phyloP scores from a whole-genome alignment of 495 filamentous ascomycete species.

The Aspergillus taichungensis region DNA sequence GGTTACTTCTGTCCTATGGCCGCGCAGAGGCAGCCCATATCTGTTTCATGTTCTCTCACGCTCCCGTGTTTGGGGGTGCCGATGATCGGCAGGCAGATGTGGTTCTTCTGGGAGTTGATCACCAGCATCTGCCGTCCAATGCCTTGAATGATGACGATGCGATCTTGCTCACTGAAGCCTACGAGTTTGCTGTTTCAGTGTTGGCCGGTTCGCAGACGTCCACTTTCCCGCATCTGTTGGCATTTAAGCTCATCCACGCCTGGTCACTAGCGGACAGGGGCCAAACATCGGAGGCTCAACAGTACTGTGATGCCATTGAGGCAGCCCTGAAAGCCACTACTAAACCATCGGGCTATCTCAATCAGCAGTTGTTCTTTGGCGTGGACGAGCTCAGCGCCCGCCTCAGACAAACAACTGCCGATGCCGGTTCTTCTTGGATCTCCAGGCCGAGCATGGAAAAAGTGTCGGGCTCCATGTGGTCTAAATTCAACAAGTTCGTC shows the following conservation, averaged over 20 bases:
- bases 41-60: constrained; percentile 60
- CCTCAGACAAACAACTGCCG: constrained; percentile 73
- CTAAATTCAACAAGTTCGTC: constrained; percentile 89
- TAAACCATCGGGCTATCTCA: constrained; percentile 73
- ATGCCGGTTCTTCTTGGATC: constrained; percentile 66
- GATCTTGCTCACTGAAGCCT: constrained; percentile 82
- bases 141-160: constrained; percentile 73
- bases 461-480: constrained; percentile 79
- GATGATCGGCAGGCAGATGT: constrained; percentile 76
- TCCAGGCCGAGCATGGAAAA: constrained; percentile 92
- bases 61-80: constrained; percentile 63
- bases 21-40: constrained; percentile 85
- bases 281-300: constrained; percentile 69
- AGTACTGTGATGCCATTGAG: constrained; percentile 83
- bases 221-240: constrained; percentile 73
- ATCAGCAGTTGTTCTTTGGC: constrained; percentile 58
- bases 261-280: constrained; percentile 76
- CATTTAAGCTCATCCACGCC: constrained; percentile 85
- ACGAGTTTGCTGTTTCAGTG: constrained; percentile 74
- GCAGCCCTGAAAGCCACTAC: constrained; percentile 74
- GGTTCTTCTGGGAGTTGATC: constrained; percentile 76
- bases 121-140: constrained; percentile 52
- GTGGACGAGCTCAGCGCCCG: constrained; percentile 80
- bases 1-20: constrained; percentile 76
- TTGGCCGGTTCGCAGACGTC: constrained; percentile 46